These are phyloP conservation scores for Rhodotorula sp. DNA, from an alignment of 1,284 basidiomycete species.

Conservation along the genomic window DNA sequence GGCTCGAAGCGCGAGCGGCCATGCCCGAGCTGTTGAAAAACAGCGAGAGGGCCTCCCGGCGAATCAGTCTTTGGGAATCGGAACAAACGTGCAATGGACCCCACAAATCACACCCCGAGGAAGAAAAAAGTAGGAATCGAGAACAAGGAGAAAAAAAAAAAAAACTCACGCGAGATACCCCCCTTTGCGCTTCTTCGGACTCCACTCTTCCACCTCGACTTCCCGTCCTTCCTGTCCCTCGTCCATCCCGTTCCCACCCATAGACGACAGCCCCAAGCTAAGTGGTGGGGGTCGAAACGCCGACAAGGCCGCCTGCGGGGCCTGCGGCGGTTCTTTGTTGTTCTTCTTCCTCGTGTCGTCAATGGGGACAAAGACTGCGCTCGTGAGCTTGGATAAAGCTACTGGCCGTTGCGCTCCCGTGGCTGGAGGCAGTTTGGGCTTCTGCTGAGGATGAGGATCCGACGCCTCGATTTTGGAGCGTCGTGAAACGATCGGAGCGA, in stretches of 20 bases:
- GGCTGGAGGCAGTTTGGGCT: too few relatives aligned
- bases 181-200: conserved; percentile 16
- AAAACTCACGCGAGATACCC: conserved; percentile 16
- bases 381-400: too few relatives aligned
- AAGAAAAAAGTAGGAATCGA: neutral
- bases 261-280: neutral
- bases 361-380: too few relatives aligned
- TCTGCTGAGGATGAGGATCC: neutral
- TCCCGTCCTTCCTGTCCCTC: neutral
- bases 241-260: neutral
- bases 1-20: conserved; percentile 12
- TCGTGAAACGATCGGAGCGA: neutral
- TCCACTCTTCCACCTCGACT: conserved; percentile 44
- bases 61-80: too few relatives aligned
- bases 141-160: neutral
- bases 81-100: neutral
- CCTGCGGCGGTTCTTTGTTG: neutral
- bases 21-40: too few relatives aligned
- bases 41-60: too few relatives aligned
- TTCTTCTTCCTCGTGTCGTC: neutral
- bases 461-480: neutral
- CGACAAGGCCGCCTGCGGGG: too few relatives aligned
- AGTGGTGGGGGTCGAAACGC: too few relatives aligned
- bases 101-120: too few relatives aligned
- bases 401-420: too few relatives aligned